Base-by-base conservation (phyloP, 257 asterid genomes). In the Solanum neorickii region DNA sequence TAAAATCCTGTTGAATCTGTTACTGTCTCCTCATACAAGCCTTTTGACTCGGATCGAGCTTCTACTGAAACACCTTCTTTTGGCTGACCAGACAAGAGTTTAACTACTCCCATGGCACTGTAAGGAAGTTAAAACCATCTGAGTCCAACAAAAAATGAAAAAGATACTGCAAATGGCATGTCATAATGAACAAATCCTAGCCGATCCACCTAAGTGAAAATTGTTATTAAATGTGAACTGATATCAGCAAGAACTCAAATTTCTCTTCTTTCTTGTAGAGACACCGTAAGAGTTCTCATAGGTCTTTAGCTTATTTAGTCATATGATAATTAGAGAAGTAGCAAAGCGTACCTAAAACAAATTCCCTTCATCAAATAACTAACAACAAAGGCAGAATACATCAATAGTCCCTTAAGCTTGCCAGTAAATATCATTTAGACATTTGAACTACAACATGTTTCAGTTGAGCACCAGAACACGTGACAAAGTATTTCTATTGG, bases 51-150 rank as follows among this genome's bases (percentile, higher is more conserved):
- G 6, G 99, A 94, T 87, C 98, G 94, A 52, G 99, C 99, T 93
- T 95, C 99, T 78, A 96, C 92, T 29, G 97, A 88, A 85, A 96
- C 93, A 86, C 98, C 98, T 90, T 94, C 98, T 92, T 92, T 93
- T 85, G 98, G 98, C 89, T 92, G 98, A 91, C 98, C 99, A 73
- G 99, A 96, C 92, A 96, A 91, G 88, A 96, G 93, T 75, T 93
- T 91, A 87, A 96, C 94, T 87, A 90, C 90, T 82, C 98, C 99
- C 94, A 95, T 89, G 82, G 98, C 99, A 93, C 98, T 96, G 96
- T 87, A 86, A 89, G 87, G 72, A 84, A 70, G 86, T 85, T 74
- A 88, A 88, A 85, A 86, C 76, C 85, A 86, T 82, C 88, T 47
- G 23, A 77, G 29, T 76, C 37, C 23, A 59, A 44, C 66, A 88